Evolutionary conservation across 2,329 filamentous ascomycete genomes (phyloP).

Genomic region (Ophiosphaerella narmari): DNA sequence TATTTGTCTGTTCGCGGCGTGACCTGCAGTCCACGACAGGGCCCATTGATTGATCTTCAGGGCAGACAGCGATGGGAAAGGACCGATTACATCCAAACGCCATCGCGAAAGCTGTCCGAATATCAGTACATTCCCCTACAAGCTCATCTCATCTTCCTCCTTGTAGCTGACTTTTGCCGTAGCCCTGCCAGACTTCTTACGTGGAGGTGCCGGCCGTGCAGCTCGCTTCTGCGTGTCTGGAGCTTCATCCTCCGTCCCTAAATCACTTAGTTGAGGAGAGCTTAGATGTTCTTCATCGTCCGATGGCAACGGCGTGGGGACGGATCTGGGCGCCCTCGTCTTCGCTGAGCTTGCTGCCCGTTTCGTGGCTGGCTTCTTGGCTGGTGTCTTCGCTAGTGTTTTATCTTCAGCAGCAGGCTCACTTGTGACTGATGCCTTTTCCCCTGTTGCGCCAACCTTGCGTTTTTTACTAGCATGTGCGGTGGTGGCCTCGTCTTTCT

Average conservation of each 20-base stretch:
- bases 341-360: conserved; percentile 38
- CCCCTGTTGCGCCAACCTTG: conserved; percentile 23
- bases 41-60: conserved; percentile 1
- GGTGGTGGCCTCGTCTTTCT: conserved; percentile 51
- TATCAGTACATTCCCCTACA: conserved; percentile 12
- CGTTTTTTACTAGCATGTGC: conserved; percentile 40
- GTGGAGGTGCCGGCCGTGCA: conserved; percentile 25
- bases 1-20: conserved; percentile 9
- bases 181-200: conserved; percentile 35
- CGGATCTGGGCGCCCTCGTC: conserved; percentile 45
- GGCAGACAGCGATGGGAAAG: conserved; percentile 4
- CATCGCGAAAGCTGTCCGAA: not conserved
- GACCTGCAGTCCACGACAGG: no score
- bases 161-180: conserved; percentile 40
- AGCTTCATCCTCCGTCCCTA: conserved; percentile 38
- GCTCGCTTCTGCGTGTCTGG: conserved; percentile 29
- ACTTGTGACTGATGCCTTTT: conserved; percentile 29
- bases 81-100: conserved; percentile 4
- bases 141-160: conserved; percentile 39
- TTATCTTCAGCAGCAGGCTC: conserved; percentile 38
- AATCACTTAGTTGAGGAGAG: conserved; percentile 47
- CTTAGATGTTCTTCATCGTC: conserved; percentile 41
- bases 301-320: conserved; percentile 50
- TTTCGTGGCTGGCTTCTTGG: conserved; percentile 43
- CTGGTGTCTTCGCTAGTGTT: conserved; percentile 47